Evolutionary conservation across 495 filamentous ascomycete genomes (phyloP).

Genomic region (Penicillium simplicissimum): DNA sequence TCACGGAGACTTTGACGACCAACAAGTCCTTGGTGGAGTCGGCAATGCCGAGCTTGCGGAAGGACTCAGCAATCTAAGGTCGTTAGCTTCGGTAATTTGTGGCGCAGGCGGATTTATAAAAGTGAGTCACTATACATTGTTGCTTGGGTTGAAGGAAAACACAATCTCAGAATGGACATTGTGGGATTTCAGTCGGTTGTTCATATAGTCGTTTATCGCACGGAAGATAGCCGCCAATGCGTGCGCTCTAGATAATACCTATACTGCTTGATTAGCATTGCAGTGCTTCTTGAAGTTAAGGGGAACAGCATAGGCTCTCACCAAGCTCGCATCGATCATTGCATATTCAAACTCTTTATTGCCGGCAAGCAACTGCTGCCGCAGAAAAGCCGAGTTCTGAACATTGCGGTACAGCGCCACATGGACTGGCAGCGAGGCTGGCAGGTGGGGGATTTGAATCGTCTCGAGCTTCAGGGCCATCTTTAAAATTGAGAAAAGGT

Average conservation of each 20-base stretch:
- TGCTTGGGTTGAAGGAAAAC: constrained; percentile 75
- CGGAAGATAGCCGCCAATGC: constrained; percentile 75
- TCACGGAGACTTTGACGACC: constrained; percentile 67
- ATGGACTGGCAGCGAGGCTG: constrained; percentile 63
- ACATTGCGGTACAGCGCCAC: constrained; percentile 74
- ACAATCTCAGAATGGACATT: constrained; percentile 96
- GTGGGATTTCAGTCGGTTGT: constrained; percentile 66
- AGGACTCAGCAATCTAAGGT: constrained; percentile 81
- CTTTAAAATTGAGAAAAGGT: constrained; percentile 10
- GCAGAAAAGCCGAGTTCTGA: constrained; percentile 72
- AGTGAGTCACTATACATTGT: constrained; percentile 63
- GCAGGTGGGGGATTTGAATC: constrained; percentile 69
- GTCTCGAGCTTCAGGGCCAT: constrained; percentile 46
- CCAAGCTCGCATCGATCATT: constrained; percentile 79
- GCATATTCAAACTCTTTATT: constrained; percentile 90
- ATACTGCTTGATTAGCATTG: background rate
- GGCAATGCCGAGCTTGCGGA: constrained; percentile 80
- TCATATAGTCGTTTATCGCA: constrained; percentile 66
- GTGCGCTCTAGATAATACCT: constrained; percentile 70
- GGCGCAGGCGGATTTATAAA: background rate
- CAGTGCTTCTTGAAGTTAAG: background rate
- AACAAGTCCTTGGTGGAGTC: constrained; percentile 69
- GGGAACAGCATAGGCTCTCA: constrained; percentile 29
- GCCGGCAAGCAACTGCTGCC: constrained; percentile 74
- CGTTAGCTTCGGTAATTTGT: constrained; percentile 23